Evolutionary conservation across 805 yeast species (phyloP), one percentile per base, ranked within the genome.

Genomic region (Candida multigemmis): DNA sequence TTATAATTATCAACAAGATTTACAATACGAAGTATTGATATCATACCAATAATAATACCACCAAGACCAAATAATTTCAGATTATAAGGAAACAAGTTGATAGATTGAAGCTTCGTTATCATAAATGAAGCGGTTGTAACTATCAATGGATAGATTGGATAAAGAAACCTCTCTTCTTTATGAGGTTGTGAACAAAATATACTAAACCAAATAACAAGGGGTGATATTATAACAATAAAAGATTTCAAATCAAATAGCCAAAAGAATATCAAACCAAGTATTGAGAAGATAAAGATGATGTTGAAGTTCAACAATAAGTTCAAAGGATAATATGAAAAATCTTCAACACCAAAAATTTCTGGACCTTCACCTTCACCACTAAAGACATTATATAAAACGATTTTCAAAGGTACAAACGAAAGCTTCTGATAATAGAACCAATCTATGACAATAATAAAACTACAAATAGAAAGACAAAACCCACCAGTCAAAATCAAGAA

Each of bases 111-210:
- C n/a, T n/a, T n/a, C n/a, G n/a, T n/a, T 17, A 10, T 17, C 19
- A 54, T 42, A 3, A 70, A 55, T 4, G 79, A 40, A 0, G 89
- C 71, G 3, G 84, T 86, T 23, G 74, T 63, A 12, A 82, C 38
- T 3, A 89, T 61, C 27, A 79, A 59, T 8, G 86, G 79, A 46
- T 87, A 89, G 1, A 83, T 65, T 10, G 94, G 94, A 42, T 85
- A 89, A 37, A 89, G 49, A 47, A 89, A 89, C 34, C 96, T 64
- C 50, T 89, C 97, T 47, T 87, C 96, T 48, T 87, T 87, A 48
- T 87, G 96, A 4, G 95, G 91, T 43, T 86, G 96, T 4, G 56
- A 34, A 34, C 65, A 60, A 45, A 89, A 84, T 3, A 85, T 65
- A 0, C 49, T 53, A 10, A 66, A 43, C 96, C 96, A 89, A 0